Evolutionary conservation across 2,329 filamentous ascomycete species (phyloP), one percentile per base, ranked within the genome.

Genomic region (Fusarium sp.): DNA sequence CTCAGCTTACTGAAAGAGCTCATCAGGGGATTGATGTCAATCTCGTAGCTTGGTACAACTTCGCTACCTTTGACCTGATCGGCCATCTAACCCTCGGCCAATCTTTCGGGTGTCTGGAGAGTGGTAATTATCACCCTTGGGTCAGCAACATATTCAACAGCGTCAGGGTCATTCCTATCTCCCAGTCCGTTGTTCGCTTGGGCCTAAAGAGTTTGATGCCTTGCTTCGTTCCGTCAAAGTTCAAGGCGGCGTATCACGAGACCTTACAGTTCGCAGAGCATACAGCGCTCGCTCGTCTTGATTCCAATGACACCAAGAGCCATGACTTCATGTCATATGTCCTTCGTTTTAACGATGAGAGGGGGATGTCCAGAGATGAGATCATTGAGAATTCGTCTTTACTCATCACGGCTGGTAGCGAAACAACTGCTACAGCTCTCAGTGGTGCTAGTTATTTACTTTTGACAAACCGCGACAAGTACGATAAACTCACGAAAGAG

Each of bases 311-410:
- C 7, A 39, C 41, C 0, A 37, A 39, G 3, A 55, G 30, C 0
- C 35, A 55, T 7, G 59, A 62, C 3, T 62, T 62, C 0, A 62
- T 62, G 56, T 62, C 56, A 0, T 62, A 62, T 4, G 28, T 62
- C 2, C 59, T 62, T 17, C 59, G 59, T 1, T 22, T 62, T 8
- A 62, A 62, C 1, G 59, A 62, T 14, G 59, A 62, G 3, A 32
- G 50, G 2, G 59, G 59, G 3, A 55, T 62, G 56, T 62, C 59
- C 0, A 10, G 32, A 2, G n/a, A 37, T n/a, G 59, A 62, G 3
- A 62, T 62, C 0, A 13, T 62, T 1, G 59, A 62, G 8, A 62
- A 55, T 3, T n/a, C 59, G 0, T 30, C 41, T 5, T 17, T 47
- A 0, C 30, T 62, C 3, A 62, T 62, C 1, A 19, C 37, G 0